phyloP scores from a whole-genome alignment of 2,329 filamentous ascomycete species.

The Pseudocercospora eumusae region DNA sequence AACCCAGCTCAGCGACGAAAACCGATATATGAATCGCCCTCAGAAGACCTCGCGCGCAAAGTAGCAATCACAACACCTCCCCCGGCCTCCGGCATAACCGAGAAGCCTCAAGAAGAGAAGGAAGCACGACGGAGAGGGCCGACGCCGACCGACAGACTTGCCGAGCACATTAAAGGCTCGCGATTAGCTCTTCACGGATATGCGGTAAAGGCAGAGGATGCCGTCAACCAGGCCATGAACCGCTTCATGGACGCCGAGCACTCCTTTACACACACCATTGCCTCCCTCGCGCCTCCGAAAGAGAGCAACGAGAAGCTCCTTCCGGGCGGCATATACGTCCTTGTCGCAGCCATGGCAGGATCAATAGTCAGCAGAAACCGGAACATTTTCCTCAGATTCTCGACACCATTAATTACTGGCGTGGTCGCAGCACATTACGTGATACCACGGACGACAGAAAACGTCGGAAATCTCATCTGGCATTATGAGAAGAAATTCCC shows the following conservation, averaged over 20 bases:
- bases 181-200: conserved; percentile 79
- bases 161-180: conserved; percentile 74
- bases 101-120: conserved; percentile 36
- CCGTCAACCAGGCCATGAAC: conserved; percentile 79
- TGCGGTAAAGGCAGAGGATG: conserved; percentile 73
- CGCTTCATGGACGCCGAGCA: conserved; percentile 81
- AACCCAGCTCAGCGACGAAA: conserved; percentile 44
- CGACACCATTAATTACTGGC: conserved; percentile 76
- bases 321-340: conserved; percentile 86
- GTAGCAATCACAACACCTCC: conserved; percentile 45
- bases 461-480: conserved; percentile 84
- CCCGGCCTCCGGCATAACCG: conserved; percentile 40
- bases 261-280: conserved; percentile 84
- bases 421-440: conserved; percentile 80
- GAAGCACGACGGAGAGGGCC: conserved; percentile 50
- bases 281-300: conserved; percentile 80
- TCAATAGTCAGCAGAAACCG: conserved; percentile 88
- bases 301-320: conserved; percentile 86
- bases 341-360: conserved; percentile 92
- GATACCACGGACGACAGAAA: conserved; percentile 85
- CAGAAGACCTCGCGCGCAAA: conserved; percentile 38
- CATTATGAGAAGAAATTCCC: conserved; percentile 90
- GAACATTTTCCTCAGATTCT: conserved; percentile 75
- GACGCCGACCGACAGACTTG: conserved; percentile 86
- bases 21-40: conserved; percentile 73